Evolutionary conservation across 495 filamentous ascomycete genomes (phyloP), one percentile per base, ranked within the genome.

Genomic region (Xylaria venustula): DNA sequence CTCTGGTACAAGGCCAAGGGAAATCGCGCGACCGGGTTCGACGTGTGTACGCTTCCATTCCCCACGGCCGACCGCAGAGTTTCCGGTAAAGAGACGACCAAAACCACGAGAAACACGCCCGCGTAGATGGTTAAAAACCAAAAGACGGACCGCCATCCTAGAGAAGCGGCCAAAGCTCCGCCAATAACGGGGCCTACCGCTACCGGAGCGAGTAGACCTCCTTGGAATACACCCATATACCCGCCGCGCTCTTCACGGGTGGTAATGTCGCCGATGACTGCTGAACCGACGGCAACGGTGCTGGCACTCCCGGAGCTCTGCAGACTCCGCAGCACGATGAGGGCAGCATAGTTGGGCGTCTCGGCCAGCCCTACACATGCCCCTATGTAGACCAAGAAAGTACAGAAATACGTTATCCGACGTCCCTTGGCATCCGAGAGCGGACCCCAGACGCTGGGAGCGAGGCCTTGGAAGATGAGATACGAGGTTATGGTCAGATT

Each of bases 91-190:
- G 79, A 30, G 3, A 81, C 1, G 8, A 79, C 48, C 0, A 86
- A 44, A 0, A 74, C 2, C 12, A 77, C 15, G 1, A 85, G 62
- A 54, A 79, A 82, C 1, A 70, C 67, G 5, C 73, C 81, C 54
- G 71, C 72, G 44, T 79, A 79, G 2, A 83, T 81, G 0, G 78
- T 61, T 50, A 87, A 60, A 46, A 86, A 83, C 80, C 79, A 85
- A 65, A 87, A 87, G 3, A 87, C 81, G 0, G 77, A 64, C 44
- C 76, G 75, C 83, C 83, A 87, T 15, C 83, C 83, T 9, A 84
- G 44, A 2, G 74, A 77, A 37, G 77, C 72, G 0, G 83, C 72
- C 26, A 87, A 62, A 3, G 75, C 74, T 30, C 85, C 84, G 19
- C 84, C 84, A 20, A 87, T 74, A 0, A 85, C 76, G 0, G 83